Conservation (phyloP, 768 basidiomycete genomes). For the Boletus barrowsii region DNA sequence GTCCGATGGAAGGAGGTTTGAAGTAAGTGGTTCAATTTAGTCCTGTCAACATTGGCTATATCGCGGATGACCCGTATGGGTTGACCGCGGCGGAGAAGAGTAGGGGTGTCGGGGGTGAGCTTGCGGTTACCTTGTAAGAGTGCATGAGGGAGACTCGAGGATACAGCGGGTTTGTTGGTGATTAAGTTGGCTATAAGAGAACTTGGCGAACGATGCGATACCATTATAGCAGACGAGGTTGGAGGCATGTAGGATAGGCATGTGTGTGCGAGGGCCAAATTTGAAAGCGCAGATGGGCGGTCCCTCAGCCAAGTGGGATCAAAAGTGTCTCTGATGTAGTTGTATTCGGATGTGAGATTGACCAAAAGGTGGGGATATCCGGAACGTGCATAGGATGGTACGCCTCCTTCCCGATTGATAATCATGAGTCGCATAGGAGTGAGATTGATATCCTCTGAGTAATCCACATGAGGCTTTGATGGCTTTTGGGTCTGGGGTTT, state of each 20-base stretch:
- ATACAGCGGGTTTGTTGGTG: slow-evolving; percentile 95
- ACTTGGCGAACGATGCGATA: slow-evolving; percentile 93
- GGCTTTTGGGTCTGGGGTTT: slow-evolving; percentile 32
- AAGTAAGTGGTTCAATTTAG: slow-evolving; percentile 74
- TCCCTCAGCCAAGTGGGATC: slow-evolving; percentile 67
- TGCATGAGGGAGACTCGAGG: slow-evolving; percentile 92
- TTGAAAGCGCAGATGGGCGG: slow-evolving; percentile 83
- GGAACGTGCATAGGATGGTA: slow-evolving; percentile 93
- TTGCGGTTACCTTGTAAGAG: slow-evolving; percentile 83
- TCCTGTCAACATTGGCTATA: slow-evolving; percentile 64
- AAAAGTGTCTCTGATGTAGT: slow-evolving; percentile 85
- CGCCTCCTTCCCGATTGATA: slow-evolving; percentile 94
- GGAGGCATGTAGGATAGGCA: slow-evolving; percentile 93
- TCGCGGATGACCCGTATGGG: slow-evolving; percentile 81
- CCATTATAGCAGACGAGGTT: slow-evolving; percentile 92
- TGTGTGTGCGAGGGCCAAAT: slow-evolving; percentile 78
- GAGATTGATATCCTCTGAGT: slow-evolving; percentile 66
- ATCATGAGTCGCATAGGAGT: slow-evolving; percentile 96
- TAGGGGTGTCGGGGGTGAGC: slow-evolving; percentile 88
- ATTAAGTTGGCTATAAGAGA: slow-evolving; percentile 96
- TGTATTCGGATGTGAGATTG: slow-evolving; percentile 85
- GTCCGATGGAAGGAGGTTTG: slow-evolving; percentile 82
- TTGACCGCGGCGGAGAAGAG: slow-evolving; percentile 83
- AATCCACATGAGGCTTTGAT: slow-evolving; percentile 34
- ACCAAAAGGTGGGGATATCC: slow-evolving; percentile 95